phyloP scores from a whole-genome alignment of 306 rosid species.

The Arachis stenosperma region DNA sequence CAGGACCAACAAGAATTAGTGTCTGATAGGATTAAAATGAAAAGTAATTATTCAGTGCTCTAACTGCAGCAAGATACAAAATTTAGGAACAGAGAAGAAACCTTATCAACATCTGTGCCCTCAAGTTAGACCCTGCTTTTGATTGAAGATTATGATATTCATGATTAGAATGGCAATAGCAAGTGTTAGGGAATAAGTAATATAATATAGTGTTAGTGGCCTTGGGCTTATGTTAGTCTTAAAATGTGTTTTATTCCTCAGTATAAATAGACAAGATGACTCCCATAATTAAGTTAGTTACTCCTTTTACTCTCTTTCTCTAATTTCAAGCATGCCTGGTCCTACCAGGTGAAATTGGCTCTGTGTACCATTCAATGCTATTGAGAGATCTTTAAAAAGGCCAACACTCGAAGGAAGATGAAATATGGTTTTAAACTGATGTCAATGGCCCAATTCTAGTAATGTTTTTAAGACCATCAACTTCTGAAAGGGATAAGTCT shows the following conservation, averaged over 20 bases:
- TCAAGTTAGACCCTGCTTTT: constrained; percentile 11
- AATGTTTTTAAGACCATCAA: neutral
- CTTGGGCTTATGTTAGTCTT: no score
- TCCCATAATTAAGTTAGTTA: no score
- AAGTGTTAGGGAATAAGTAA: neutral
- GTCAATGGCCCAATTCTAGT: constrained; percentile 9
- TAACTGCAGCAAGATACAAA: neutral
- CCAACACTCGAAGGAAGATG: constrained; percentile 1
- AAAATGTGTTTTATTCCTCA: no score
- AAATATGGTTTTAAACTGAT: constrained; percentile 5
- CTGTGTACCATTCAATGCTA: neutral
- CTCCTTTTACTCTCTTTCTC: no score
- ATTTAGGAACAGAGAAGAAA: constrained; percentile 5
- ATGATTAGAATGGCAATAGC: constrained; percentile 2
- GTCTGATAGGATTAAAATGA: constrained; percentile 30
- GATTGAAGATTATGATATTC: neutral
- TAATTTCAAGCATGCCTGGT: neutral
- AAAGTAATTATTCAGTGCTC: constrained; percentile 2
- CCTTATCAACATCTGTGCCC: constrained; percentile 1
- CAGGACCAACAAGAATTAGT: constrained; percentile 29
- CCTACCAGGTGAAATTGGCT: neutral
- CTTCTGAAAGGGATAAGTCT: constrained; percentile 9
- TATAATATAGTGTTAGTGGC: no score
- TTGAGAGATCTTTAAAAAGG: neutral
- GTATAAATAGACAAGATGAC: no score